A percentile compares a stretch with the other conserved stretches of the same genome.
These are phyloP conservation scores for Pleurotus pulmonarius DNA, from an alignment of 768 basidiomycete genomes.

Conservation along the genomic window DNA sequence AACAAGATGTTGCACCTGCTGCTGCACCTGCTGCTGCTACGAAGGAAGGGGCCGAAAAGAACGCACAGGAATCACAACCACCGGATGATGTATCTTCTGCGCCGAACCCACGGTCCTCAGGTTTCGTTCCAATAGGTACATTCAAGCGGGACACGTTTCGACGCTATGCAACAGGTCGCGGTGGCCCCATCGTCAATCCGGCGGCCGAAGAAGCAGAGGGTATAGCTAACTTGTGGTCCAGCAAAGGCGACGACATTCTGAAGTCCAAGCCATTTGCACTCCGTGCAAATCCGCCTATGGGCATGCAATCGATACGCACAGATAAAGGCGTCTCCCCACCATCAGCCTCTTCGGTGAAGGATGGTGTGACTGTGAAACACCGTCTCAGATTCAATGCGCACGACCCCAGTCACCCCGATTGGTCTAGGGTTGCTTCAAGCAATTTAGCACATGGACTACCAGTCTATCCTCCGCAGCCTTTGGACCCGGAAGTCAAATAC, in stretches of 20 bases:
- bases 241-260: neutral
- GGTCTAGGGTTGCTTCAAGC: neutral
- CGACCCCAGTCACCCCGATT: neutral
- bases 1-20: neutral
- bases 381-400: neutral
- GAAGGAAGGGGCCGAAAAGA: neutral
- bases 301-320: conserved; percentile 29
- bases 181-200: conserved; percentile 17
- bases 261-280: conserved; percentile 5
- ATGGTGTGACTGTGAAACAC: neutral
- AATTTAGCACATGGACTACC: conserved; percentile 17
- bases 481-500: conserved; percentile 58
- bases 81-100: conserved; percentile 26
- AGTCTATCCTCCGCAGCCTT: conserved; percentile 26
- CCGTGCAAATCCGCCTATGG: conserved; percentile 14
- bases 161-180: conserved; percentile 20
- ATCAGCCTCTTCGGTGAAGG: conserved; percentile 15
- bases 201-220: conserved; percentile 32
- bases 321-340: conserved; percentile 35
- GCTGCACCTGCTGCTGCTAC: neutral
- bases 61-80: conserved; percentile 8
- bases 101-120: conserved; percentile 74
- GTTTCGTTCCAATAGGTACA: conserved; percentile 65
- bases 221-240: conserved; percentile 38
- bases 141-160: conserved; percentile 39